Percentiles rank a stretch among this genome's conserved stretches.
These are phyloP conservation scores for Colletotrichum sp. DNA, from an alignment of 2,329 filamentous ascomycete species.

Conservation along the genomic window DNA sequence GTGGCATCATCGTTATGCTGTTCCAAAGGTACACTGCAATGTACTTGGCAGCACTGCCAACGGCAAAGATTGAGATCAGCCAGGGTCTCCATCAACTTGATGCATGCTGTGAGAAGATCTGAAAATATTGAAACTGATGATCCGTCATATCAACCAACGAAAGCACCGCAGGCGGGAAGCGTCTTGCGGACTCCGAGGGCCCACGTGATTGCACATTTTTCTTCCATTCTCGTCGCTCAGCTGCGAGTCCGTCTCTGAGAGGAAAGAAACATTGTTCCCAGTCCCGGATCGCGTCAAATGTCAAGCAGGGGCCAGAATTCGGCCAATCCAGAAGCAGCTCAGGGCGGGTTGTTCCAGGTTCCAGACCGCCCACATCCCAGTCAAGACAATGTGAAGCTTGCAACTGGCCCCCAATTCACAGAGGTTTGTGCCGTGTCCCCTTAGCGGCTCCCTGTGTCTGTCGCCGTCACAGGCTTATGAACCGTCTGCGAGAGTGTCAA, in stretches of 20 bases:
- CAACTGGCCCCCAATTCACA: not conserved
- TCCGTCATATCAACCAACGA: not conserved
- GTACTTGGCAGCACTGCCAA: not conserved
- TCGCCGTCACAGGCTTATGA: not conserved
- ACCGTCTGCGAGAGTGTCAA: not conserved
- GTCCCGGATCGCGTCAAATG: not conserved
- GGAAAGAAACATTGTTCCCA: not conserved
- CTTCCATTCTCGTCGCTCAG: not conserved
- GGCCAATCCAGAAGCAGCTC: not conserved
- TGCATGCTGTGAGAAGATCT: not conserved
- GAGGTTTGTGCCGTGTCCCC: not conserved
- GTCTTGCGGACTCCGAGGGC: not conserved
- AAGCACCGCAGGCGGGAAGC: not conserved
- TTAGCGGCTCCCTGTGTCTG: not conserved
- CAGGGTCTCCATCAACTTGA: not conserved
- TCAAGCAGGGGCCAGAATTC: not conserved
- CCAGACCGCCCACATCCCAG: conserved; percentile 17
- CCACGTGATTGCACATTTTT: not conserved
- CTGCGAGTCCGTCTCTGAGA: not conserved
- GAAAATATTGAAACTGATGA: not conserved
- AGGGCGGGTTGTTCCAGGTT: conserved; percentile 7
- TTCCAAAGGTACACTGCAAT: not conserved
- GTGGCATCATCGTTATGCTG: not conserved
- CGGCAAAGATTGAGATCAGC: conserved; percentile 5
- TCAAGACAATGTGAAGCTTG: not conserved